Conservation (phyloP, 805 yeast genomes). For the Teunomyces aglyptinius region DNA sequence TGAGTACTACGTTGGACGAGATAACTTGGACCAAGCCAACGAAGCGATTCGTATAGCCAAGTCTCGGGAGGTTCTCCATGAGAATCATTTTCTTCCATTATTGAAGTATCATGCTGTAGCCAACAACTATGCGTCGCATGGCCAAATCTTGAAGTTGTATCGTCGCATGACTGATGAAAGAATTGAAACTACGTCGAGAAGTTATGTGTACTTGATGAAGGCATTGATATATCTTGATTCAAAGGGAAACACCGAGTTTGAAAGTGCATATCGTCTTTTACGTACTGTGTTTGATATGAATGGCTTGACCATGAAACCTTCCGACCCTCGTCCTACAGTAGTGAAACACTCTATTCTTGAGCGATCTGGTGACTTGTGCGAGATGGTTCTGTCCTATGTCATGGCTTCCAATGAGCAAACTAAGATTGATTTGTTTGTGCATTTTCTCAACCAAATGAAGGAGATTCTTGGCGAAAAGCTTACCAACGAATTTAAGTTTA, state of each 20-base stretch:
- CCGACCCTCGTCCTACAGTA: background rate
- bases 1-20: slow-evolving; percentile 17
- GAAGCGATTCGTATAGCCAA: slow-evolving; percentile 17
- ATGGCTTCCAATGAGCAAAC: slow-evolving; percentile 13
- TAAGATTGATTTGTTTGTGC: slow-evolving; percentile 22
- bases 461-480: slow-evolving; percentile 19
- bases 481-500: slow-evolving; percentile 21
- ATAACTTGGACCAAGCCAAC: slow-evolving; percentile 19
- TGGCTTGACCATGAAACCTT: slow-evolving; percentile 18
- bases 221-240: slow-evolving; percentile 27
- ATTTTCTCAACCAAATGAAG: slow-evolving; percentile 28
- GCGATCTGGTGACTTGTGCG: slow-evolving; percentile 21
- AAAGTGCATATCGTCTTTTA: slow-evolving; percentile 30
- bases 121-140: slow-evolving; percentile 17
- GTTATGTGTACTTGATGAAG: slow-evolving; percentile 30
- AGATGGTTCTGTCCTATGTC: slow-evolving; percentile 25
- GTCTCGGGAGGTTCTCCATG: slow-evolving; percentile 16
- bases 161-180: slow-evolving; percentile 31
- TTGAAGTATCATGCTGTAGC: slow-evolving; percentile 19
- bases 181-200: slow-evolving; percentile 22
- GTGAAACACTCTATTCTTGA: slow-evolving; percentile 4
- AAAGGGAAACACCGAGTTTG: slow-evolving; percentile 19
- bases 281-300: slow-evolving; percentile 31
- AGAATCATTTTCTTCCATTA: slow-evolving; percentile 30
- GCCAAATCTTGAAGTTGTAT: slow-evolving; percentile 28